Conservation (phyloP, 176 grass and related monocot species). For the Musa acuminata region DNA sequence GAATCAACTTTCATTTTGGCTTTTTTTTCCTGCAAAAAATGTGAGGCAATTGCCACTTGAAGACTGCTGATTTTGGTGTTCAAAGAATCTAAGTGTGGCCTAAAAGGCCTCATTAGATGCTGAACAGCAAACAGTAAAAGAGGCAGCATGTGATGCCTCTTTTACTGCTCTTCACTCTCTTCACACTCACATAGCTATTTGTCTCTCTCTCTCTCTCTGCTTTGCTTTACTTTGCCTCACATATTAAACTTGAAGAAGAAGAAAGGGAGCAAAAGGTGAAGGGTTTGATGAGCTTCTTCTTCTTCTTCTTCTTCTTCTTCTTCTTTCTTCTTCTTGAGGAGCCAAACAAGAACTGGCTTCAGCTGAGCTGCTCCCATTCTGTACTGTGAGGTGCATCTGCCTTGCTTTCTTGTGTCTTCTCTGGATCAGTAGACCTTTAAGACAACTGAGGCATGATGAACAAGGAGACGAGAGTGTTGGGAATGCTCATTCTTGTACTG, state of each 20-base stretch:
- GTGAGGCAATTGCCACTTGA: neutral
- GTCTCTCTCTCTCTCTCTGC: neutral
- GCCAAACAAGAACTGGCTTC: neutral
- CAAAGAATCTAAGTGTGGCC: neutral
- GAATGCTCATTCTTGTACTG: conserved; percentile 8
- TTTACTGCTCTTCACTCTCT: neutral
- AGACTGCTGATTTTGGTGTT: neutral
- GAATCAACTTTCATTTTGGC: neutral
- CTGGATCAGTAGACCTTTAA: neutral
- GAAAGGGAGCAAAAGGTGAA: no score
- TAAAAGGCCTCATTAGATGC: neutral
- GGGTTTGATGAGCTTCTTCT: no score
- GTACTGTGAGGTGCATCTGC: neutral
- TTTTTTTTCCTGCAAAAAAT: no score
- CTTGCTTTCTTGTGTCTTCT: conserved; percentile 19
- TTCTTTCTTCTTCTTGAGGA: neutral
- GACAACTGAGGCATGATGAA: neutral
- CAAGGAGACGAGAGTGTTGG: neutral
- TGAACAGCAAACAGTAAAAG: neutral
- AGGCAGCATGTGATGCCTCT: neutral
- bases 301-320: no score
- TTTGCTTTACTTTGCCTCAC: neutral
- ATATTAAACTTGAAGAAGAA: no score
- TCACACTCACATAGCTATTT: neutral
- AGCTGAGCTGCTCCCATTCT: neutral